phyloP scores from a whole-genome alignment of 257 asterid genomes.

The Osmanthus fragrans region DNA sequence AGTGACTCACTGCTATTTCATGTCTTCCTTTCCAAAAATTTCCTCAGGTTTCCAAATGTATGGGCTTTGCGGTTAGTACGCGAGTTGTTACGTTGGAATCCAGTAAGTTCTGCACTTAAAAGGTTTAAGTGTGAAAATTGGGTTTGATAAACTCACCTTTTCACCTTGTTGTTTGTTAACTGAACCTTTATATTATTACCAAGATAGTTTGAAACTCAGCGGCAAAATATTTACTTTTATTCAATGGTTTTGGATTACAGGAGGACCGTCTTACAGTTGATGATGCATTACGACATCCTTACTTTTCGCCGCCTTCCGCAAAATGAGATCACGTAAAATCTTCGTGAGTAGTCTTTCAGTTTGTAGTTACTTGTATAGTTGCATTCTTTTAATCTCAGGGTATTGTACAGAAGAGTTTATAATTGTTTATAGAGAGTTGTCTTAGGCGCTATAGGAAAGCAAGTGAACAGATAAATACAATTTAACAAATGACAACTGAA shows the following conservation, averaged over 20 bases:
- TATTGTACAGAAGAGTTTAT: background rate
- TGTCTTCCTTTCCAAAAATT: background rate
- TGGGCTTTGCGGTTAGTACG: conserved; percentile 87
- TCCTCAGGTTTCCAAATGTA: conserved; percentile 74
- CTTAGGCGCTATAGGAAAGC: background rate
- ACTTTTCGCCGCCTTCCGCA: conserved; percentile 45
- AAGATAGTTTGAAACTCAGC: background rate
- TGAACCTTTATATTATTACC: background rate
- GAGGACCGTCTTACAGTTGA: conserved; percentile 83
- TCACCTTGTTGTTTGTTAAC: background rate
- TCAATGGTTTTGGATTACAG: conserved; percentile 39
- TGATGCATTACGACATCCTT: conserved; percentile 89
- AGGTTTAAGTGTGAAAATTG: conserved; percentile 6
- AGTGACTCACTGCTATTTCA: conserved; percentile 12
- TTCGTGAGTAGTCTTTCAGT: background rate
- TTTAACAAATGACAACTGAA: background rate
- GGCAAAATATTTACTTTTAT: background rate
- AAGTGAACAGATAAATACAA: background rate
- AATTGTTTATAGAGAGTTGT: background rate
- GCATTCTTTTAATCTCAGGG: background rate
- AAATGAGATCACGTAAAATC: conserved; percentile 5
- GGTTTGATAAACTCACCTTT: background rate
- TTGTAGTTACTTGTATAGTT: background rate
- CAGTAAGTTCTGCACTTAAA: conserved; percentile 57
- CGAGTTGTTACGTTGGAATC: conserved; percentile 81